Base-by-base conservation (phyloP, 73 alveolate species). In the Stentor roeselii region DNA sequence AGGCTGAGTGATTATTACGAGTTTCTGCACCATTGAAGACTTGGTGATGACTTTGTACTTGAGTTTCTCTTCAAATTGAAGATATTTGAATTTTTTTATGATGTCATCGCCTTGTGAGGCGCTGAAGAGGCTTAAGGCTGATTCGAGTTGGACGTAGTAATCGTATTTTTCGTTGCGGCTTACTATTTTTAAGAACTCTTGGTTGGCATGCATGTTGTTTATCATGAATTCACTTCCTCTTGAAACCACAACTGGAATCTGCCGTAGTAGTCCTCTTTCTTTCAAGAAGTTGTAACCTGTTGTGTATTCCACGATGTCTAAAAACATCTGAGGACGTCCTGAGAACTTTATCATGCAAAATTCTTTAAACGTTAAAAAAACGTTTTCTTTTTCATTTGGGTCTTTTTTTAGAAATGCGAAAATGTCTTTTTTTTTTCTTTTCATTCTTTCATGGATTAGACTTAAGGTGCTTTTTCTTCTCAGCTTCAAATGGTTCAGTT, bases 391-490 rank as follows among this genome's bases (percentile, higher is more conserved):
- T n/a, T 36, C 27, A 67, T 30, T 21, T 21, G 27, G 21, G 21
- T n/a, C 21, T 34, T 67, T 36, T 67, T 67, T 67, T 67, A 67
- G 37, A 1, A 21, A 21, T 34, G 41, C 41, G 11, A 11, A 21
- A 30, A 32, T 21, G n/a, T 67, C 80, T 32, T 34, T 27, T n/a
- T 30, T 32, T 67, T 67, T 32, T 32, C 11, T 67, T 1, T 21
- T 21, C n/a, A n/a, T n/a, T 1, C 11, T 1, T 67, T 67, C 80
- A 30, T 67, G 21, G 80, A 21, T 67, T 21, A 67, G 80, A 2
- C 37, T 67, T 21, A 67, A 34, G 37, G 80, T 67, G 41, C 80
- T 67, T 67, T 67, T 67, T 67, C 80, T 67, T 30, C 37, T n/a
- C 21, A 67, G 37, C 14, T 2, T n/a, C 14, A 27, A 21, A n/a